These are phyloP conservation scores for Magnolia sinica DNA, from an alignment of 164 flowering plant species.

Conservation along the genomic window DNA sequence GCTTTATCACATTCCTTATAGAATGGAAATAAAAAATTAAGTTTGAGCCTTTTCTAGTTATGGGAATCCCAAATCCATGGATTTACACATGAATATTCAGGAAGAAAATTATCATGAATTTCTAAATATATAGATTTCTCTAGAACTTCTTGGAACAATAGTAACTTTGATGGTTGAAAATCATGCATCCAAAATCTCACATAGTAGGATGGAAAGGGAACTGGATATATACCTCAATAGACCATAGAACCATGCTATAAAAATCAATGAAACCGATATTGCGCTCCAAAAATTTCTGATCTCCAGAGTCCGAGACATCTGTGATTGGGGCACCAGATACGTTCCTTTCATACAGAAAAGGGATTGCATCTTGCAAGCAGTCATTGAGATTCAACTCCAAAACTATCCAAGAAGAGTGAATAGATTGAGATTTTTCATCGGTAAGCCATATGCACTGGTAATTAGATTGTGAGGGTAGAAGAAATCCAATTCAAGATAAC, in stretches of 20 bases:
- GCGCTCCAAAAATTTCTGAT: slow-evolving; percentile 18
- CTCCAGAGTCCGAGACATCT: slow-evolving; percentile 15
- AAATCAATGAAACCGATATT: slow-evolving; percentile 40
- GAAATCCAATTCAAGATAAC: neutral
- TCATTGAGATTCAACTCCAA: slow-evolving; percentile 37
- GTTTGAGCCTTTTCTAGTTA: neutral
- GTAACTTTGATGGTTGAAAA: neutral
- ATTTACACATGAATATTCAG: neutral
- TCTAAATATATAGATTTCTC: neutral
- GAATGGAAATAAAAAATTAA: neutral
- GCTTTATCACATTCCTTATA: slow-evolving; percentile 19
- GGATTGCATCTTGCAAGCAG: slow-evolving; percentile 34
- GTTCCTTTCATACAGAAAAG: slow-evolving; percentile 27
- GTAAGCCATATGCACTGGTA: neutral
- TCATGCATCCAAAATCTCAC: neutral
- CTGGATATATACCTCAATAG: slow-evolving; percentile 30
- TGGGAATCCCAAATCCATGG: neutral
- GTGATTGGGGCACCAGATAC: slow-evolving; percentile 33
- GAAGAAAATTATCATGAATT: too few relatives aligned
- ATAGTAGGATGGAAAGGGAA: neutral
- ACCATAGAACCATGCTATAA: slow-evolving; percentile 41
- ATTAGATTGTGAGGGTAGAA: neutral
- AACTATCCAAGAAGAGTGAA: slow-evolving; percentile 18
- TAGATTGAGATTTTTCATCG: neutral
- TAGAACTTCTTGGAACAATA: neutral